Base-by-base conservation (phyloP, 2,329 filamentous ascomycete species). In the Trichoderma afroharzianum region DNA sequence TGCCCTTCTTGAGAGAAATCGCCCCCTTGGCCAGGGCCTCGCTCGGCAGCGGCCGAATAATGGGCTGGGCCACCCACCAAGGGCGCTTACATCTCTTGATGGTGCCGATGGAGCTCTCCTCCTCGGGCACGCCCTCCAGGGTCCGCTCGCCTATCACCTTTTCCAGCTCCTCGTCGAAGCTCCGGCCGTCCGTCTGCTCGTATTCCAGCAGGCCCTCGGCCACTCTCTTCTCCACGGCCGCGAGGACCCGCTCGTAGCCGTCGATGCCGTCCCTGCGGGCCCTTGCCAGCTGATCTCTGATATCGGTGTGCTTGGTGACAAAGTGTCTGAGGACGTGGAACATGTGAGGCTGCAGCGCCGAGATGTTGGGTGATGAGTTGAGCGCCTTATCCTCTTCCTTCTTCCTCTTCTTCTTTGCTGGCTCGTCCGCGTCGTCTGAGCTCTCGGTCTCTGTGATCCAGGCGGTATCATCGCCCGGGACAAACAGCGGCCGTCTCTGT, bases 291-390 rank as follows among this genome's bases (percentile, higher is more conserved):
- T 91, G 88, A 79, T 98, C 94, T 36, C 96, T 89, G 36, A 98
- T 90, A 75, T 96, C 88, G 28, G 93, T 95, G 81, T 98, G 93
- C 73, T 86, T 88, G 2, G 90, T 86, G 39, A 99, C 90, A 28
- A 98, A 88, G 36, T 95, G 91, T 18, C 95, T 89, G 26, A 98
- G 87, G 30, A 99, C 88, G 80, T 97, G 93, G 85, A 99, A 99
- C 57, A 98, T 88, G 81, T 99, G 96, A 0, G 94, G 90, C 81
- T 98, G 95, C 86, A 98, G 93, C 39, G 90, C 90, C 12, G 88
- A 86, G 62, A 97, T 85, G 80, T 96, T 98, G 4, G 83, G 88
- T 47, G 77, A 78, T 58, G 81, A 81, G 68, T 83, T 82, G 62
- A 82, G 82, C 73, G 81, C 81, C 74, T 80, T 79, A 47, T 79